Base-by-base conservation (phyloP, 352 stramenopile species). In the Phytophthora europaea region DNA sequence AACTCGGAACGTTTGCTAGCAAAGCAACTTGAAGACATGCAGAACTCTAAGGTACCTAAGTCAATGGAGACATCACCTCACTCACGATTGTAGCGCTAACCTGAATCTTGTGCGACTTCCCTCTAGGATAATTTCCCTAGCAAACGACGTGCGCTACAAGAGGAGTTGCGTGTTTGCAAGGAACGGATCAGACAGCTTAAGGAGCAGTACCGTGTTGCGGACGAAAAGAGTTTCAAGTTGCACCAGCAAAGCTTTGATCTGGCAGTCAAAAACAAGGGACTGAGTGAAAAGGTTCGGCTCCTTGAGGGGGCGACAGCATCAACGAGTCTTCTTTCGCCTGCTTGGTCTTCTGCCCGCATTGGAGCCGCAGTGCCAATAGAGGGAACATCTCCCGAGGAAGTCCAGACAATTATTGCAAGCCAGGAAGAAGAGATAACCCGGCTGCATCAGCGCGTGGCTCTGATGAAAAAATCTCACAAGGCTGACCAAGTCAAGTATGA, bases 341-440 rank as follows among this genome's bases (percentile, higher is more conserved):
- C 52, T 2, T 23, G 51, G 6, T 71, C 70, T 15, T 51, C 45
- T 7, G 47, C 20, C 28, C 65, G 34, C 22, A 43, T 67, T 4
- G 61, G 23, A 20, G 23, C n/a, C 23, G 65, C 31, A 40, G 6
- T 34, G 13, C 8, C 54, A 54, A 50, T 72, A 6, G 36, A 69
- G 43, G 61, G 55, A 28, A 61, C 62, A n/a, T 55, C 53, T 15
- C 22, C 33, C 0, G 54, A 82, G 8, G 81, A 89, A 15, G 51
- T 78, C 0, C 77, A 90, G 36, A 51, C 72, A 8, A 82, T 90
- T 31, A 84, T 93, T 33, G 75, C 82, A 5, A 90, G 72, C 16
- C 83, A 92, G 61, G 85, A 94, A 75, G 75, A 90, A 55, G 84
- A 87, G 56, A 88, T 92, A 60, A 88, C 79, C 12, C 76, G 84